Base-by-base conservation (phyloP, 257 asterid species). In the Solanum pennellii region DNA sequence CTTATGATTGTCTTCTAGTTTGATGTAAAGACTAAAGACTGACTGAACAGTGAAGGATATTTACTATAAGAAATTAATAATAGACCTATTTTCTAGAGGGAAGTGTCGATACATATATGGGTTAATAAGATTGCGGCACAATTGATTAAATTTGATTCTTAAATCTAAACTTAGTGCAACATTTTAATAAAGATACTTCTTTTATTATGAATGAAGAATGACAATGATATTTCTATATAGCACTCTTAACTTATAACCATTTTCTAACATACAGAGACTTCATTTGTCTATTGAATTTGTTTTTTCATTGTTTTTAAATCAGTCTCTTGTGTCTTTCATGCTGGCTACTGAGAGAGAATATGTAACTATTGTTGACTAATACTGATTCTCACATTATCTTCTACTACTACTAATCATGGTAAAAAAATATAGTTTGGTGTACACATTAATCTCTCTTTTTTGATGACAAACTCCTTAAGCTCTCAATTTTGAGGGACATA, bases 331-430 rank as follows among this genome's bases (percentile, higher is more conserved):
- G 7, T 77, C 84, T 77, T 44, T 77, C 84, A 85, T 73, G 72
- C 76, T 95, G 98, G 99, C 99, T 25, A 97, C 98, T 2, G 93
- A 96, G 86, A n/a, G n/a, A 76, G 92, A 90, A 83, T 99, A 2
- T 3, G 33, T 15, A 44, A 44, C 49, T 44, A 44, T 44, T 11
- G 15, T 44, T 44, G 18, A 31, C 44, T 71, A 16, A 33, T 33
- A 71, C 25, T 12, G 13, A 31, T 31, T 71, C n/a, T 71, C 77
- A 16, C 1, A 7, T 33, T 23, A 31, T 33, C 8, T 8, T 71
- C 41, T 16, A 8, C 35, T 33, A 71, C 44, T 44, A 44, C 49
- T 44, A 44, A 44, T 44, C 49, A 44, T 44, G 49, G 4, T 44
- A 27, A 42, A 42, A 44, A 44, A 44, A 44, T 44, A n/a, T 31